A percentile compares a stretch with the other conserved stretches of the same genome.
phyloP scores from a whole-genome alignment of 495 filamentous ascomycete species.

The Pyrenula aspistea region DNA sequence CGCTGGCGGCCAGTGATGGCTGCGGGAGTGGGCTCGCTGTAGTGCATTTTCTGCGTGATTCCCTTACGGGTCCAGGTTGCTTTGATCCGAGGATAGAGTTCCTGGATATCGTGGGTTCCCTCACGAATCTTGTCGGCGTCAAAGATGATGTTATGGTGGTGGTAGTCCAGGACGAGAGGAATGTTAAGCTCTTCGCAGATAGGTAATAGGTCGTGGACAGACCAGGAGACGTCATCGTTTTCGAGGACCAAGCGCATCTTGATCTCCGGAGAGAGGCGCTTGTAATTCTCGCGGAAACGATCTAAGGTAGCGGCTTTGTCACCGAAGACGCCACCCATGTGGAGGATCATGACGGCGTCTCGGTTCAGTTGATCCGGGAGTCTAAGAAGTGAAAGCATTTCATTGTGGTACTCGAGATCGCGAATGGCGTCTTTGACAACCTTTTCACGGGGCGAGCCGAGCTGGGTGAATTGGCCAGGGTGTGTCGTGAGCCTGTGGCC shows the following conservation, averaged over 20 bases:
- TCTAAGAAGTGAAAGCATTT: conserved; percentile 67
- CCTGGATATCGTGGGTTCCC: conserved; percentile 72
- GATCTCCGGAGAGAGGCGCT: conserved; percentile 46
- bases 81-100: conserved; percentile 58
- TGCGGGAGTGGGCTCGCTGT: conserved; percentile 64
- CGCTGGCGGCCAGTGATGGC: conserved; percentile 67
- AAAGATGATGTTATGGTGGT: conserved; percentile 93
- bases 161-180: conserved; percentile 83
- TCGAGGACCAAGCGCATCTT: conserved; percentile 81
- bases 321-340: conserved; percentile 87
- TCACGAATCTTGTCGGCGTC: conserved; percentile 60
- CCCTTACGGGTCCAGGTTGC: conserved; percentile 79
- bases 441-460: conserved; percentile 63
- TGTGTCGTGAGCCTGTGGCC: conserved; percentile 85
- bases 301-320: conserved; percentile 75
- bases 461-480: conserved; percentile 86
- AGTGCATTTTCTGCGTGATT: conserved; percentile 94
- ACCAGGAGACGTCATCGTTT: conserved; percentile 88
- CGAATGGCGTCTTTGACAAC: conserved; percentile 67
- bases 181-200: conserved; percentile 90
- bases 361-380: conserved; percentile 70
- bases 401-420: conserved; percentile 83
- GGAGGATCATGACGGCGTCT: conserved; percentile 89
- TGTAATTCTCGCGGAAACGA: conserved; percentile 73
- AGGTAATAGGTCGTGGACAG: conserved; percentile 81